Conservation (phyloP, 345 rosid genomes). For the Aquilaria sinensis region DNA sequence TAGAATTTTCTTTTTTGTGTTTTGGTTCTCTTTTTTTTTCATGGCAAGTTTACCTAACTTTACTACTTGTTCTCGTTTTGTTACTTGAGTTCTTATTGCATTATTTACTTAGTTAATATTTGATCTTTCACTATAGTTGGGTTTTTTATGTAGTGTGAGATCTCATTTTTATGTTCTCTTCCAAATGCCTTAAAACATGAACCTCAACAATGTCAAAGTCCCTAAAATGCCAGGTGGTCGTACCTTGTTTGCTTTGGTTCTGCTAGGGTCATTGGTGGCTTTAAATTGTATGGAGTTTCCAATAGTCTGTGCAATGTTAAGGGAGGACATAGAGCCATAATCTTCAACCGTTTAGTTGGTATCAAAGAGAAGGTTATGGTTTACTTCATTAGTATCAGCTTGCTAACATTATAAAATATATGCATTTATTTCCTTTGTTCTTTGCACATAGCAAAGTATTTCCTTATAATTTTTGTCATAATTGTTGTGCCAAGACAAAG, state of each 20-base stretch:
- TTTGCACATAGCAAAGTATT: too few species aligned
- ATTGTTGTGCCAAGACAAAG: too few species aligned
- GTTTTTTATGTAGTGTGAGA: background rate
- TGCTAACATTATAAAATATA: too few species aligned
- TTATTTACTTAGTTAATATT: background rate
- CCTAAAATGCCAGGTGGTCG: constrained; percentile 82
- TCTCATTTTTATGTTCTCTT: background rate
- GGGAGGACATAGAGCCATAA: constrained; percentile 67
- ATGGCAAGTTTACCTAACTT: background rate
- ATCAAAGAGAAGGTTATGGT: constrained; percentile 50
- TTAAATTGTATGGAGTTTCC: constrained; percentile 60
- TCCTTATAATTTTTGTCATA: too few species aligned
- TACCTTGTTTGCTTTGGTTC: constrained; percentile 50
- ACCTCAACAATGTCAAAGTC: constrained; percentile 60
- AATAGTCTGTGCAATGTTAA: constrained; percentile 71
- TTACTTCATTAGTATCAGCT: background rate
- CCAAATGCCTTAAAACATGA: constrained; percentile 25
- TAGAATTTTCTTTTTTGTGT: background rate
- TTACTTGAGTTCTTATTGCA: background rate
- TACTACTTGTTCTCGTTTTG: background rate
- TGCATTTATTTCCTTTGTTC: too few species aligned
- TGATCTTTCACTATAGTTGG: background rate
- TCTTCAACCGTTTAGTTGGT: constrained; percentile 55
- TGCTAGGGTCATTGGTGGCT: constrained; percentile 65
- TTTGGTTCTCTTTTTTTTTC: background rate